These are phyloP conservation scores for Populus davidiana DNA, from an alignment of 345 rosid species.

Conservation along the genomic window DNA sequence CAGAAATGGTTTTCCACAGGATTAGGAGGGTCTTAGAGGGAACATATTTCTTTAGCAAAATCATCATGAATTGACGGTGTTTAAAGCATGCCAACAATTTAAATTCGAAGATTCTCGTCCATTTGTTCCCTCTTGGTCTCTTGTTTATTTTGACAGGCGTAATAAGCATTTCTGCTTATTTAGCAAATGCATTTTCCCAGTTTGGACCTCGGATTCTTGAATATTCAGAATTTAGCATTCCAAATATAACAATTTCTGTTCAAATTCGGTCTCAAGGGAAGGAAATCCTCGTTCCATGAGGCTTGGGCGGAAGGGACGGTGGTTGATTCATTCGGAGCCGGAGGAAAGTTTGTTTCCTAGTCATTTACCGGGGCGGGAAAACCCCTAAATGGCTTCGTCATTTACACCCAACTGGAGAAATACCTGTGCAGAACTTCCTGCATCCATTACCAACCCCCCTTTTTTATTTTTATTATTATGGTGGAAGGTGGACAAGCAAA, in stretches of 20 bases:
- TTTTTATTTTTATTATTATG: not conserved
- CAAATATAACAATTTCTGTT: too few relatives aligned
- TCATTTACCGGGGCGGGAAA: not conserved
- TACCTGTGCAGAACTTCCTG: not conserved
- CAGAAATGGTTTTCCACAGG: not conserved
- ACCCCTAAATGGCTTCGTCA: not conserved
- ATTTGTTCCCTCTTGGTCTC: not conserved
- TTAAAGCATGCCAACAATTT: not conserved
- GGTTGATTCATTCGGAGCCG: not conserved
- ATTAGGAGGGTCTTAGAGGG: not conserved
- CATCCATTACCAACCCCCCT: not conserved
- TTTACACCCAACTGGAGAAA: not conserved
- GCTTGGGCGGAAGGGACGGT: not conserved
- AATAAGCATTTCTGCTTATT: too few relatives aligned
- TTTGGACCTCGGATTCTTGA: not conserved
- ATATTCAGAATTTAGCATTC: not conserved
- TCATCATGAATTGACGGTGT: not conserved
- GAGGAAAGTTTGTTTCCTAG: not conserved
- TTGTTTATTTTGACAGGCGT: not conserved
- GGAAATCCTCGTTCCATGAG: too few relatives aligned
- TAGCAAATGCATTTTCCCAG: not conserved
- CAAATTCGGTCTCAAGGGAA: too few relatives aligned
- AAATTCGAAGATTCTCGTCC: not conserved
- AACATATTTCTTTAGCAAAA: not conserved
- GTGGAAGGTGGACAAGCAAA: not conserved